Conservation (phyloP, 1,284 basidiomycete genomes). For the Moesziomyces sp. region DNA sequence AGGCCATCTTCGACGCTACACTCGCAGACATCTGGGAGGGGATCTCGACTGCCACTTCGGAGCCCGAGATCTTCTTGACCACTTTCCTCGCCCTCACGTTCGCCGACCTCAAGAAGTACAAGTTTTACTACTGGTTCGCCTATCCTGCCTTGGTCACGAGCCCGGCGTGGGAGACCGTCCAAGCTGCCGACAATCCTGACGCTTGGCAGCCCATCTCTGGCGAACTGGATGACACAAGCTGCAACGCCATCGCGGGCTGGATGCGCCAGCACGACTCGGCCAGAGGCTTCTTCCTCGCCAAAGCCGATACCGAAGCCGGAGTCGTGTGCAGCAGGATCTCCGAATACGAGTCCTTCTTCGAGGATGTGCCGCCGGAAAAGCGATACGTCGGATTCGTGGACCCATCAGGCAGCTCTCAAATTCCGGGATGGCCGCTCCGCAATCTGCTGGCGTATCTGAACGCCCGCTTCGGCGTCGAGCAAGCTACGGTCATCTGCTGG, state of each 20-base stretch:
- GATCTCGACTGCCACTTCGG: constrained; percentile 13
- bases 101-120: constrained; percentile 97
- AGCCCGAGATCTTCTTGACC: constrained; percentile 71
- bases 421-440: constrained; percentile 93
- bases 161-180: constrained; percentile 72
- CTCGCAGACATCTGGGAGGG: constrained; percentile 38
- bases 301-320: background rate
- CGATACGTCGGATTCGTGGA: constrained; percentile 76
- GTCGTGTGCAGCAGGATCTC: constrained; percentile 22
- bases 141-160: constrained; percentile 84
- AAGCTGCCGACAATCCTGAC: constrained; percentile 68
- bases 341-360: constrained; percentile 70
- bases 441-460: constrained; percentile 81
- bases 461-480: constrained; percentile 65
- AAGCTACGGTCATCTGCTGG: constrained; percentile 70
- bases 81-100: constrained; percentile 90
- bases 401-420: constrained; percentile 80
- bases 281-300: constrained; percentile 47
- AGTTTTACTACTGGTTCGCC: constrained; percentile 97
- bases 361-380: constrained; percentile 68
- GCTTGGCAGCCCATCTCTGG: constrained; percentile 23
- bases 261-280: constrained; percentile 12
- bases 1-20: constrained; percentile 75
- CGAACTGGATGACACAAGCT: constrained; percentile 1
- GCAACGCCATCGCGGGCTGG: constrained; percentile 8